A percentile compares a stretch with the other conserved stretches of the same genome.
phyloP scores from a whole-genome alignment of 2,329 filamentous ascomycete genomes.

The Colletotrichum shisoi region DNA sequence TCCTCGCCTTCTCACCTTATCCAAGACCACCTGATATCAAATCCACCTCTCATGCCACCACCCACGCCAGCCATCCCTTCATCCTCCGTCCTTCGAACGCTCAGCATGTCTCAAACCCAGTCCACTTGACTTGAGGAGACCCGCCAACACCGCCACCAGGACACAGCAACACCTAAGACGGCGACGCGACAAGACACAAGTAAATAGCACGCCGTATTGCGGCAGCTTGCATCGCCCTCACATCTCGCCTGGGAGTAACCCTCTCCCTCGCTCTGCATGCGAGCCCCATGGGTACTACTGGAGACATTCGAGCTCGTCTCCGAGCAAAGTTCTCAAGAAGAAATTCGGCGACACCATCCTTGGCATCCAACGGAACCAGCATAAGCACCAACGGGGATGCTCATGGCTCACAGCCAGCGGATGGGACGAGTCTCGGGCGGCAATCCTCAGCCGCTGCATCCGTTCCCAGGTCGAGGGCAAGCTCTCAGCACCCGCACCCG shows the following conservation, averaged over 20 bases:
- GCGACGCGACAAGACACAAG: constrained; percentile 13
- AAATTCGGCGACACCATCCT: constrained; percentile 52
- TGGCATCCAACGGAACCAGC: constrained; percentile 44
- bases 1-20: neutral
- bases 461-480: constrained; percentile 28
- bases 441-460: constrained; percentile 38
- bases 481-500: constrained; percentile 17
- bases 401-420: constrained; percentile 44
- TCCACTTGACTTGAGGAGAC: constrained; percentile 13
- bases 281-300: constrained; percentile 43
- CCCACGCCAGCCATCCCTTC: constrained; percentile 6
- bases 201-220: neutral
- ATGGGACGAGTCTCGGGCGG: constrained; percentile 39
- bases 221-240: constrained; percentile 1
- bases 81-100: neutral
- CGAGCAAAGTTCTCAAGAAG: constrained; percentile 57
- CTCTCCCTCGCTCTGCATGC: constrained; percentile 19
- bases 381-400: constrained; percentile 43
- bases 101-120: constrained; percentile 20
- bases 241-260: constrained; percentile 2
- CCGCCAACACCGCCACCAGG: constrained; percentile 12
- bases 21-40: constrained; percentile 13
- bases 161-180: constrained; percentile 1
- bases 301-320: constrained; percentile 57
- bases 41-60: constrained; percentile 20